These are phyloP conservation scores for Tuctoria greenei DNA, from an alignment of 176 grass and related monocot species.

Conservation along the genomic window DNA sequence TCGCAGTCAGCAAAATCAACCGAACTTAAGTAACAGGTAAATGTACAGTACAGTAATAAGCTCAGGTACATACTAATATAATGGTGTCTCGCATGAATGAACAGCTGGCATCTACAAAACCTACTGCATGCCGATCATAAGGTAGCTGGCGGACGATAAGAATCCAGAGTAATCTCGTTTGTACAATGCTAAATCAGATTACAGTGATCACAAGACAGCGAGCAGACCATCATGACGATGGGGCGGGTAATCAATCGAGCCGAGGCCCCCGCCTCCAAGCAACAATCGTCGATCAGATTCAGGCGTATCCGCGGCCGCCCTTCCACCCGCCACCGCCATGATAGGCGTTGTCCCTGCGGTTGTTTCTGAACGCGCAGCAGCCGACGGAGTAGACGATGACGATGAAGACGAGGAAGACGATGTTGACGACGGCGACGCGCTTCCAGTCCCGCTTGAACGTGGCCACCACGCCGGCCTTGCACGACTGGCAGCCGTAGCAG, in stretches of 20 bases:
- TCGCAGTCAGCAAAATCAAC: background rate
- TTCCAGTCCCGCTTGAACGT: constrained; percentile 67
- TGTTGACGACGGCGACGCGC: constrained; percentile 53
- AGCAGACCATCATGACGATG: background rate
- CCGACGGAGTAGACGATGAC: constrained; percentile 84
- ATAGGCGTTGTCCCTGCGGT: constrained; percentile 54
- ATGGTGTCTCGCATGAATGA: constrained; percentile 15
- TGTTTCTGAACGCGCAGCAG: constrained; percentile 88
- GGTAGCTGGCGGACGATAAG: background rate
- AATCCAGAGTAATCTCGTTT: constrained; percentile 5
- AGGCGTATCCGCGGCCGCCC: constrained; percentile 39
- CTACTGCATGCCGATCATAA: constrained; percentile 18
- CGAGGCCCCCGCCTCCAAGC: background rate
- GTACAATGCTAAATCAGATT: constrained; percentile 43
- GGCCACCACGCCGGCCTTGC: constrained; percentile 75
- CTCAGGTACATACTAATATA: background rate
- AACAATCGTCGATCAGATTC: constrained; percentile 8
- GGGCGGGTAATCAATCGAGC: background rate
- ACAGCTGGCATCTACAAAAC: constrained; percentile 13
- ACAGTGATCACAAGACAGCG: background rate
- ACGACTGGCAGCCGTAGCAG: constrained; percentile 74
- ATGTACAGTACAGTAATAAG: constrained; percentile 5
- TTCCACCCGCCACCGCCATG: constrained; percentile 44
- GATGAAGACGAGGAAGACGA: constrained; percentile 75
- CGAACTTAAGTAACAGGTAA: background rate